A percentile compares a stretch with the other conserved stretches of the same genome.
phyloP scores from a whole-genome alignment of 257 asterid genomes.

The Vinca minor region DNA sequence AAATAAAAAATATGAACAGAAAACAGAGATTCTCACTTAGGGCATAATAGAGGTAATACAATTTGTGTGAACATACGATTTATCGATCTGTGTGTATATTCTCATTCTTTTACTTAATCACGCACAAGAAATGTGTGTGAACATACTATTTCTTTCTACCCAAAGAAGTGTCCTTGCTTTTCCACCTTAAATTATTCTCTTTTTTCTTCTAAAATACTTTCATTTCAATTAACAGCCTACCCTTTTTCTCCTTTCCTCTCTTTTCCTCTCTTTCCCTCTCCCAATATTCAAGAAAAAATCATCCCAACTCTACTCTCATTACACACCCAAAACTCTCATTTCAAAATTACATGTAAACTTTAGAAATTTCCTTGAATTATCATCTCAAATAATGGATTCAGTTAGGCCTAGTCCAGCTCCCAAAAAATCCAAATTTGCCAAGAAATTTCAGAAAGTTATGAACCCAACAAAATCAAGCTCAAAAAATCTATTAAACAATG shows the following conservation, averaged over 20 bases:
- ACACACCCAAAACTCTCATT: not conserved
- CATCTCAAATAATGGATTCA: slow-evolving; percentile 49
- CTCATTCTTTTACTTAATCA: too few relatives aligned
- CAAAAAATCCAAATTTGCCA: slow-evolving; percentile 44
- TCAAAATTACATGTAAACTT: slow-evolving; percentile 12
- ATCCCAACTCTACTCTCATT: slow-evolving; percentile 1
- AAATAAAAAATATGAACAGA: too few relatives aligned
- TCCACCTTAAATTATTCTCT: slow-evolving; percentile 7
- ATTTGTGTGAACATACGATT: too few relatives aligned
- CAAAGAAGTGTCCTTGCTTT: slow-evolving; percentile 24
- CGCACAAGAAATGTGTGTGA: too few relatives aligned
- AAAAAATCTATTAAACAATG: slow-evolving; percentile 38
- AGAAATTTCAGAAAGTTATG: slow-evolving; percentile 50
- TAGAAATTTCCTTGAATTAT: not conserved
- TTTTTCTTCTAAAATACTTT: slow-evolving; percentile 12
- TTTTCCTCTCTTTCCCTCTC: not conserved
- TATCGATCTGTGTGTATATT: too few relatives aligned
- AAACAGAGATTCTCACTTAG: too few relatives aligned
- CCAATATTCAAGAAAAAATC: not conserved
- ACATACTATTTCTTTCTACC: too few relatives aligned
- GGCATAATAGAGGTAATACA: too few relatives aligned
- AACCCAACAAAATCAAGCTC: slow-evolving; percentile 37
- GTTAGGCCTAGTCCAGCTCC: slow-evolving; percentile 34
- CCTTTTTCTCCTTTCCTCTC: not conserved
- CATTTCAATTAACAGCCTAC: slow-evolving; percentile 10